A percentile compares a stretch with the other conserved stretches of the same genome.
Conservation (phyloP, 208 protist species). For the Leishmania turanica region DNA sequence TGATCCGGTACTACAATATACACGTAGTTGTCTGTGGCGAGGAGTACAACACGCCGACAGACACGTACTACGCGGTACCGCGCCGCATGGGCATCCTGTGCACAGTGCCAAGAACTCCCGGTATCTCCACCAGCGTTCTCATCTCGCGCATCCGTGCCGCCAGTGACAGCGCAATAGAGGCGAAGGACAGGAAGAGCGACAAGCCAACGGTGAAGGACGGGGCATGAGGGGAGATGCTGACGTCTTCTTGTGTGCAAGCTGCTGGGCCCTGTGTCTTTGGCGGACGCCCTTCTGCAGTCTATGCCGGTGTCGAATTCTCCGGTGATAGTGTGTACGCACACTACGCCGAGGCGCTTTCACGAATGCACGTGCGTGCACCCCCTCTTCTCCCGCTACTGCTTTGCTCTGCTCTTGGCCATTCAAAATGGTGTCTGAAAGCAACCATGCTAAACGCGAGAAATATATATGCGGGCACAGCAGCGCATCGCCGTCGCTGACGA, state of each 20-base stretch:
- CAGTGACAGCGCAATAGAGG: conserved; percentile 52
- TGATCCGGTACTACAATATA: conserved; percentile 92
- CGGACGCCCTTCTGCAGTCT: not conserved
- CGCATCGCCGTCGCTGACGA: not conserved
- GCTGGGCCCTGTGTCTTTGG: not conserved
- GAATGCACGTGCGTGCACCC: not conserved
- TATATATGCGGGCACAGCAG: not conserved
- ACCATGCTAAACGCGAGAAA: not conserved
- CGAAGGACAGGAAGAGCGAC: conserved; percentile 61
- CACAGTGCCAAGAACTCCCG: conserved; percentile 86
- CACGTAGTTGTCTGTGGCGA: conserved; percentile 91
- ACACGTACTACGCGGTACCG: conserved; percentile 91
- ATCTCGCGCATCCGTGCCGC: conserved; percentile 80
- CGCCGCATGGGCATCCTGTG: conserved; percentile 87
- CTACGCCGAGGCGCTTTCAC: not conserved
- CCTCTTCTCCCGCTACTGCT: not conserved
- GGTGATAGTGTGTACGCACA: not conserved
- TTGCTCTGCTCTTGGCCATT: not conserved
- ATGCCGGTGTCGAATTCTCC: not conserved
- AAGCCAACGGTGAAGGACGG: conserved; percentile 46
- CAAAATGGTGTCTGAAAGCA: not conserved
- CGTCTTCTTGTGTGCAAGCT: not conserved
- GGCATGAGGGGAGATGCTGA: conserved; percentile 12
- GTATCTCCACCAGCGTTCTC: conserved; percentile 91
- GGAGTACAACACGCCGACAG: conserved; percentile 89